Percentiles rank a stretch among this genome's conserved stretches.
Evolutionary conservation across 1,139 yeast species (phyloP).

Genomic region (Groenewaldozyma auringiensis): DNA sequence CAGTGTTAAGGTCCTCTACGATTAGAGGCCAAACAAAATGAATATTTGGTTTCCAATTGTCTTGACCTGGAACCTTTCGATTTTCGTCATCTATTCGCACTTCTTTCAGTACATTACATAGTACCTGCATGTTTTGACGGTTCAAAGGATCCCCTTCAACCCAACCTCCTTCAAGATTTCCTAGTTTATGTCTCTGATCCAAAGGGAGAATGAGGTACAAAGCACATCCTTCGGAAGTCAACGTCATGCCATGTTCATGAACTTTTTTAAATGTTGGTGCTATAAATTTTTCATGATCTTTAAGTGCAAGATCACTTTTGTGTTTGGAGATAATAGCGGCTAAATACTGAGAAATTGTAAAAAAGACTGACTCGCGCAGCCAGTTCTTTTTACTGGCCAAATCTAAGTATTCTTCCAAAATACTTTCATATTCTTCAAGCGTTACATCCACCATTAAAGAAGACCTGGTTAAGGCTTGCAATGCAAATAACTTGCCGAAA

Average conservation of each 20-base stretch:
- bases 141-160: constrained; percentile 64
- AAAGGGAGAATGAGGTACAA: constrained; percentile 49
- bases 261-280: constrained; percentile 36
- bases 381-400: constrained; percentile 65
- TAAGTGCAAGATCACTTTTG: constrained; percentile 32
- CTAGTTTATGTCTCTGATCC: constrained; percentile 27
- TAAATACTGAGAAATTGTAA: constrained; percentile 66
- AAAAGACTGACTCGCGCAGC: constrained; percentile 78
- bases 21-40: constrained; percentile 83
- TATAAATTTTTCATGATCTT: constrained; percentile 27
- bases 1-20: constrained; percentile 36
- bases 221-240: constrained; percentile 77
- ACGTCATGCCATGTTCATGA: constrained; percentile 48
- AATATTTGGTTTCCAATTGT: constrained; percentile 61
- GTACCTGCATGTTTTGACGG: constrained; percentile 51
- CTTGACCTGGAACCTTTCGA: constrained; percentile 21
- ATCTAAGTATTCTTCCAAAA: constrained; percentile 45
- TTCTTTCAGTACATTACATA: constrained; percentile 63
- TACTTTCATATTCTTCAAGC: constrained; percentile 29
- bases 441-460: constrained; percentile 37
- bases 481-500: constrained; percentile 81
- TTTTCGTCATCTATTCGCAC: constrained; percentile 35
- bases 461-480: constrained; percentile 62
- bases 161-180: constrained; percentile 44
- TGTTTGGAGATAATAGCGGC: background rate